A percentile compares a stretch with the other conserved stretches of the same genome.
phyloP scores from a whole-genome alignment of 2,329 filamentous ascomycete genomes.

The Harringtonia lauricola region DNA sequence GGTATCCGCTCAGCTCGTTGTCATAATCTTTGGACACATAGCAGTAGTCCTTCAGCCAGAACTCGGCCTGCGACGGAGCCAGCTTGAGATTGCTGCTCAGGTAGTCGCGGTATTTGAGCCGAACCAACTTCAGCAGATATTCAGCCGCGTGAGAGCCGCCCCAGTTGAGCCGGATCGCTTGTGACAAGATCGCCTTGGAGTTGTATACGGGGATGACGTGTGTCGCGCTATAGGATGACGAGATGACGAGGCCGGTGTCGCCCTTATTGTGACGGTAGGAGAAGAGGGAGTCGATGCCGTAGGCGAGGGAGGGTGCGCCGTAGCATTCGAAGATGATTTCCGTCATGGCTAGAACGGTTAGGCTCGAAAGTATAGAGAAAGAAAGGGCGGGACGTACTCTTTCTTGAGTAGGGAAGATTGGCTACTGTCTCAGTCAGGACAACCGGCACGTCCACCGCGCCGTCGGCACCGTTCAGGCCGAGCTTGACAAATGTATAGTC shows the following conservation, averaged over 20 bases:
- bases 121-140: slow-evolving; percentile 81
- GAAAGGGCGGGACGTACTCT: slow-evolving; percentile 47
- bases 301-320: slow-evolving; percentile 76
- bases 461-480: slow-evolving; percentile 66
- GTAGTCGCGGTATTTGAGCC: slow-evolving; percentile 68
- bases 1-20: slow-evolving; percentile 59
- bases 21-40: slow-evolving; percentile 83
- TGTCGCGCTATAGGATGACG: slow-evolving; percentile 86
- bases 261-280: slow-evolving; percentile 90
- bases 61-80: slow-evolving; percentile 75
- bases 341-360: slow-evolving; percentile 62
- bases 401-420: slow-evolving; percentile 78
- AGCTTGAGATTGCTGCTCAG: slow-evolving; percentile 70
- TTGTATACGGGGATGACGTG: slow-evolving; percentile 91
- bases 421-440: slow-evolving; percentile 95
- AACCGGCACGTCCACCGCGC: slow-evolving; percentile 71
- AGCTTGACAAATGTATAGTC: slow-evolving; percentile 94
- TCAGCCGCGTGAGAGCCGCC: slow-evolving; percentile 83
- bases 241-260: slow-evolving; percentile 76
- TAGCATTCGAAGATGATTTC: slow-evolving; percentile 98
- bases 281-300: slow-evolving; percentile 94
- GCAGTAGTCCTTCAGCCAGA: slow-evolving; percentile 79
- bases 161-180: slow-evolving; percentile 89
- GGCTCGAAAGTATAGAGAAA: background rate
- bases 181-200: slow-evolving; percentile 69